Base-by-base conservation (phyloP, 352 stramenopile genomes). In the Lagenidium giganteum region DNA sequence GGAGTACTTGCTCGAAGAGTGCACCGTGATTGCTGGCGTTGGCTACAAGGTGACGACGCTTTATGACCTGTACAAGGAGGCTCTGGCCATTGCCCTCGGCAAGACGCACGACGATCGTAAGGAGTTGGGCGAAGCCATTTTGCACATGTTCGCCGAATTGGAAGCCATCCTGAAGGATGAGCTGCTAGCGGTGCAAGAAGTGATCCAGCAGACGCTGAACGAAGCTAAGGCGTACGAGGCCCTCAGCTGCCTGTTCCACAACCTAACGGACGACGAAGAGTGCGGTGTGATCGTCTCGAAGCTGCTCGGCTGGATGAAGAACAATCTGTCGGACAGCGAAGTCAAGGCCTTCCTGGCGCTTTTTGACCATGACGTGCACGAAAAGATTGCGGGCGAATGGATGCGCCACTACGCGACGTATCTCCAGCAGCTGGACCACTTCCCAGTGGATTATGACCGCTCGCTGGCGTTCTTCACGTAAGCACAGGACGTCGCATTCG, bases 271-370 rank as follows among this genome's bases (percentile, higher is more conserved):
- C 37, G 67, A 83, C 8, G 62, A 70, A 26, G 54, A 48, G 26
- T 61, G 65, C 30, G 64, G 67, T 22, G 61, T 85, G 16, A 61
- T 85, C 26, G 47, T 85, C 20, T 67, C 72, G 4, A 78, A 85
- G 49, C 29, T 88, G 24, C 61, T 88, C 4, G 75, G 71, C 4
- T 87, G 71, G 71, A 84, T 87, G 75, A 74, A 70, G 44, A 67
- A 64, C 22, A 57, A 70, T 40, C 60, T 82, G 51, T 57, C 43
- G 26, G 69, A 78, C 17, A 39, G 55, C 7, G 69, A 84, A 22
- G 61, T 78, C 38, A 48, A 66, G 22, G 47, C 62, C 5, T 87
- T 87, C 39, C 49, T 84, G 12, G 49, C 51, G 31, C 53, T 84
- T 2, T 83, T 87, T 38, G 64, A 67, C 34, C 14, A 52, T 14